A percentile compares a stretch with the other conserved stretches of the same genome.
Evolutionary conservation across 2,329 filamentous ascomycete species (phyloP).

Genomic region (Lomentospora prolificans): DNA sequence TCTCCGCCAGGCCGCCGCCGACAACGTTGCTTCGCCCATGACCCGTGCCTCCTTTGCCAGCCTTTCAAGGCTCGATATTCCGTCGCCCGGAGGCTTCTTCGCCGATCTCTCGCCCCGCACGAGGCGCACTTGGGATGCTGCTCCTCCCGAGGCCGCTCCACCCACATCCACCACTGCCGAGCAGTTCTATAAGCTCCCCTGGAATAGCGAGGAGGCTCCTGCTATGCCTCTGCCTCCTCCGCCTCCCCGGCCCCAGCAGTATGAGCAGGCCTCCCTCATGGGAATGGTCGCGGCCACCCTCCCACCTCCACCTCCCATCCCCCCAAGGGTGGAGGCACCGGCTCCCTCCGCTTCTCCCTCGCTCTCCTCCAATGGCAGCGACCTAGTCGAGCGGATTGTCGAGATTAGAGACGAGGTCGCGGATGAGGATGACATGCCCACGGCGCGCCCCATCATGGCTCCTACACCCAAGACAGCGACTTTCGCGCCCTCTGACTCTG

Average conservation of each 20-base stretch:
- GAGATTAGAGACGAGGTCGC: constrained; percentile 14
- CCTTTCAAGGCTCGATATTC: constrained; percentile 75
- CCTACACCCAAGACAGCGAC: constrained; percentile 21
- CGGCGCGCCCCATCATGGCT: constrained; percentile 38
- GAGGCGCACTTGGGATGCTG: constrained; percentile 70
- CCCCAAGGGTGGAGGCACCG: background rate
- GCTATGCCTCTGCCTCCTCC: constrained; percentile 24
- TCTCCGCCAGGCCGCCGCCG: constrained; percentile 14
- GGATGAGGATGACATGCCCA: constrained; percentile 10
- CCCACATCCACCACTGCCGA: constrained; percentile 89
- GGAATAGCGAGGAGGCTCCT: constrained; percentile 38
- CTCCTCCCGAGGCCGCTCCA: constrained; percentile 43
- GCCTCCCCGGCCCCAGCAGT: constrained; percentile 3
- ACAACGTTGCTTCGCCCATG: constrained; percentile 20
- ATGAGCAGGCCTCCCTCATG: constrained; percentile 4
- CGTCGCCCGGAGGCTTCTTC: constrained; percentile 88
- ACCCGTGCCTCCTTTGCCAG: constrained; percentile 53
- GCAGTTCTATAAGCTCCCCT: constrained; percentile 80
- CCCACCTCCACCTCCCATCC: too few species aligned
- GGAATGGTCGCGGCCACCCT: constrained; percentile 1
- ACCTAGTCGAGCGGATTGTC: constrained; percentile 12
- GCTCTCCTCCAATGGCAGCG: background rate
- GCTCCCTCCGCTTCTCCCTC: background rate
- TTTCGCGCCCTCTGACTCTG: constrained; percentile 14
- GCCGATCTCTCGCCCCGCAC: constrained; percentile 67